phyloP scores from a whole-genome alignment of 2,329 filamentous ascomycete genomes.

The Ophiostoma sp. region DNA sequence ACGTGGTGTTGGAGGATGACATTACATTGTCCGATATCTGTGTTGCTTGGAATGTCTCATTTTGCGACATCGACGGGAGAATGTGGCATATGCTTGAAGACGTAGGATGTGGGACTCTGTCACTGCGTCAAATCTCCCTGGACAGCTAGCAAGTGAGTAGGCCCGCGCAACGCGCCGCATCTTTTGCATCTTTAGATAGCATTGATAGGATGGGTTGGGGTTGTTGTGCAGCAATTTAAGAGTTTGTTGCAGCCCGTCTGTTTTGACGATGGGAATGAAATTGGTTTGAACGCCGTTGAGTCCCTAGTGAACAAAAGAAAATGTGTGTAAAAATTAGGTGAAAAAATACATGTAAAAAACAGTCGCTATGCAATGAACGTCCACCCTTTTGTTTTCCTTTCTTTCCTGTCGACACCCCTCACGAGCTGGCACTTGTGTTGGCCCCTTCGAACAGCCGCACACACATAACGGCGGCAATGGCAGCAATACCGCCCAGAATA shows the following conservation, averaged over 20 bases:
- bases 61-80: no score
- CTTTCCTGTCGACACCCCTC: neutral
- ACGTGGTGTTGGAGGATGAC: no score
- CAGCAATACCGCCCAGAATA: conserved; percentile 36
- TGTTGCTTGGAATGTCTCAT: neutral
- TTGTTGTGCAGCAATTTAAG: no score
- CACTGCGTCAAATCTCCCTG: no score
- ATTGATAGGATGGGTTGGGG: no score
- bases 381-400: neutral
- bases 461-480: conserved; percentile 36
- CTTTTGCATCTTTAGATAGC: no score
- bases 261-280: neutral
- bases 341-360: neutral
- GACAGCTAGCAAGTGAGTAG: no score
- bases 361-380: neutral
- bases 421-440: neutral
- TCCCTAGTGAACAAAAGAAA: neutral
- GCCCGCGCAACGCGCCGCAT: no score
- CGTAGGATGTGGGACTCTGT: no score
- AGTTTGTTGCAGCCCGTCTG: no score
- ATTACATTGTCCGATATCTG: neutral
- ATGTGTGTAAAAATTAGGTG: neutral
- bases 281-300: neutral
- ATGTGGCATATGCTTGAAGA: no score
- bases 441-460: conserved; percentile 34